Base-by-base conservation (phyloP, 1,139 yeast genomes). In the Hyphopichia burtonii region DNA sequence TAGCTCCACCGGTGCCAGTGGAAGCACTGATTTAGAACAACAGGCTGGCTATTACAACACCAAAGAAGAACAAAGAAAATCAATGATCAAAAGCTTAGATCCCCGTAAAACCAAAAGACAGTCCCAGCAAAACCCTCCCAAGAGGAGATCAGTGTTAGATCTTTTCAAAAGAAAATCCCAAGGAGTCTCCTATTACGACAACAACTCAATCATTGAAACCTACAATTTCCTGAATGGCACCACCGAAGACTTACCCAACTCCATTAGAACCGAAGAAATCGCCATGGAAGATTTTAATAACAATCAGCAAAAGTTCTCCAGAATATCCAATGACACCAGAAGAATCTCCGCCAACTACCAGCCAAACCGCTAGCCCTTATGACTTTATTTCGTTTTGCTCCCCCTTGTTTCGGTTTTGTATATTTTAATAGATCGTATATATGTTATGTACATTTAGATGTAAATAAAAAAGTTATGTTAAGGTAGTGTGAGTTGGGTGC, bases 201-300 rank as follows among this genome's bases (percentile, higher is more conserved):
- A 57, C 42, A 55, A 54, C 27, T 64, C 70, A 5, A 54, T 66
- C 39, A 61, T 63, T 32, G 71, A 67, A 34, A 53, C 59, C 5
- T 67, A 66, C 49, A 53, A 59, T 38, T 38, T 44, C 19, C 40
- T 49, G 11, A 48, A 46, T 39, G 53, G 42, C 31, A 50, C 41
- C 16, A 33, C 36, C 6, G 50, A 44, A 12, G 53, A 48, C 31
- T 36, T 47, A 25, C 38, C 46, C 31, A 52, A 34, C 17, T 42
- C 49, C 11, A 50, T 72, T 5, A 59, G 60, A 30, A 76, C 81
- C 0, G 81, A 76, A 47, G 81, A 76, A 49, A 76, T 76, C 42
- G 76, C 76, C 35, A 56, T 76, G 72, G 74, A 75, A 36, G 74
- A 68, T 28, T 76, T 74, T 48, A 63, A 53, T 36, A 43, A 54